A percentile compares a stretch with the other conserved stretches of the same genome.
phyloP scores from a whole-genome alignment of 768 basidiomycete genomes.

The Boletus rufocinnamomeus region DNA sequence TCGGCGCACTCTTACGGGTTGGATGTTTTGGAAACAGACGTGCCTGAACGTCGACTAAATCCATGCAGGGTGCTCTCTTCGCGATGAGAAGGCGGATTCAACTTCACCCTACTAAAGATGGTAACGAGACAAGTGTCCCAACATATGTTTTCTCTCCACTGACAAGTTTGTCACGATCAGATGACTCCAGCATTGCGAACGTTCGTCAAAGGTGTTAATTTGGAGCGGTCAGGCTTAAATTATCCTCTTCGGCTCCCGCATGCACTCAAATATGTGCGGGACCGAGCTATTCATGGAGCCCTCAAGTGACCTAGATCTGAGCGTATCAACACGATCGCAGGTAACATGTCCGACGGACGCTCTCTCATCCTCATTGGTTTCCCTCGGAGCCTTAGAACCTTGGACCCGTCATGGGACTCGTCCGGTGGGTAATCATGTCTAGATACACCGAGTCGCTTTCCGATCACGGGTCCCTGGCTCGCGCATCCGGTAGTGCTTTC shows the following conservation, averaged over 20 bases:
- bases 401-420: slow-evolving; percentile 4
- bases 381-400: not conserved
- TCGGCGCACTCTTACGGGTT: not conserved
- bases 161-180: not conserved
- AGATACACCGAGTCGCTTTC: not conserved
- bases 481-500: slow-evolving; percentile 1
- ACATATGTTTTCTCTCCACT: not conserved
- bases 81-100: not conserved
- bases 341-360: not conserved
- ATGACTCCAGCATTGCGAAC: not conserved
- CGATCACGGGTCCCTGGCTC: not conserved
- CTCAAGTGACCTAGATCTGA: not conserved
- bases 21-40: not conserved
- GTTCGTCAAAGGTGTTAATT: not conserved
- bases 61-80: not conserved
- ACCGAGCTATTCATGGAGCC: slow-evolving; percentile 3
- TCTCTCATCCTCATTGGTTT: not conserved
- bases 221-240: slow-evolving; percentile 1
- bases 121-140: not conserved
- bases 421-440: slow-evolving; percentile 1
- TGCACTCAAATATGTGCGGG: not conserved
- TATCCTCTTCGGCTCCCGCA: slow-evolving; percentile 1
- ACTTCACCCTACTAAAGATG: not conserved
- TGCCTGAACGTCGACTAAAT: not conserved
- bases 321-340: not conserved